A percentile compares a stretch with the other conserved stretches of the same genome.
These are phyloP conservation scores for Pseudozyma tsukubaensis DNA, from an alignment of 1,284 basidiomycete species.

Conservation along the genomic window DNA sequence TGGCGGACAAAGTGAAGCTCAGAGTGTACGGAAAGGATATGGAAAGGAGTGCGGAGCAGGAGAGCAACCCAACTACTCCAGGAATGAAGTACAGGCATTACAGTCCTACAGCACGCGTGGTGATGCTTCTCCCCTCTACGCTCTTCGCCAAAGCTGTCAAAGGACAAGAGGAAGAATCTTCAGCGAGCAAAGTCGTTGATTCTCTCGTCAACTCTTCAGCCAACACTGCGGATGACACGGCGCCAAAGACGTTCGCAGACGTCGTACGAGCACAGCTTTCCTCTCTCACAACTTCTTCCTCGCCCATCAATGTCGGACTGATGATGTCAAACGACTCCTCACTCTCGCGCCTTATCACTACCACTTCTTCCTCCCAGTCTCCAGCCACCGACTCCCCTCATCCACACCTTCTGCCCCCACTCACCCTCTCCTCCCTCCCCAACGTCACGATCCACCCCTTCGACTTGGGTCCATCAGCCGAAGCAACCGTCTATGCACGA, in stretches of 20 bases:
- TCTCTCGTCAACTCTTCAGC: conserved; percentile 12
- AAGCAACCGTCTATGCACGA: conserved; percentile 80
- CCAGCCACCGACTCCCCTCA: conserved; percentile 1
- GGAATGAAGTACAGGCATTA: conserved; percentile 99
- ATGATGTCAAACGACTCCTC: conserved; percentile 50
- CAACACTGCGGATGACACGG: not conserved
- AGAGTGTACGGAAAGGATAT: conserved; percentile 65
- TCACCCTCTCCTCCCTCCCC: conserved; percentile 2
- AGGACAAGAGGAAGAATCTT: not conserved
- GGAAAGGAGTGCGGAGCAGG: conserved; percentile 47
- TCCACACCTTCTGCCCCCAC: conserved; percentile 18
- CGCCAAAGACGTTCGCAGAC: conserved; percentile 19
- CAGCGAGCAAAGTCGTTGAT: conserved; percentile 15
- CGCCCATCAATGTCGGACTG: conserved; percentile 34
- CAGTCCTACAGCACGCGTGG: conserved; percentile 74
- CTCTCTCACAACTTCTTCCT: conserved; percentile 1
- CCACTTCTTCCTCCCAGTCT: not conserved
- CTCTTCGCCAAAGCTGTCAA: conserved; percentile 25
- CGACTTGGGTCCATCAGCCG: conserved; percentile 75
- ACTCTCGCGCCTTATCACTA: conserved; percentile 13
- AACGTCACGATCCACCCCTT: conserved; percentile 59
- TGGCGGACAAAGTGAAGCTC: conserved; percentile 32
- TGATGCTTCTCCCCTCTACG: conserved; percentile 43
- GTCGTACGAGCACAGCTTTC: conserved; percentile 29
- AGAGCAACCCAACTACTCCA: conserved; percentile 82